Percentiles rank a stretch among this genome's conserved stretches.
These are phyloP conservation scores for Phytophthora nicotianae DNA, from an alignment of 352 stramenopile species.

Conservation along the genomic window DNA sequence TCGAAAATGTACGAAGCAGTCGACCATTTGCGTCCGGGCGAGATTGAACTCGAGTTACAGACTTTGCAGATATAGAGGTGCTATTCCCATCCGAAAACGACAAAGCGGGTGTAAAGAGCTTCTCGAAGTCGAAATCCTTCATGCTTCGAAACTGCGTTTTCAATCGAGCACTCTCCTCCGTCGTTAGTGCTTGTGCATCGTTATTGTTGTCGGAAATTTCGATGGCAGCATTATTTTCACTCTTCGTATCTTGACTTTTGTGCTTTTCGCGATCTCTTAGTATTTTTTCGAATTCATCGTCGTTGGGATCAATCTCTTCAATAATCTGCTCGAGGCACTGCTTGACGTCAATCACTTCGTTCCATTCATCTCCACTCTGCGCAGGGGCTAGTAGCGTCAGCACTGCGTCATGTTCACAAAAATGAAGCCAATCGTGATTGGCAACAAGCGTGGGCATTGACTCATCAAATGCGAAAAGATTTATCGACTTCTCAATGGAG, in stretches of 20 bases:
- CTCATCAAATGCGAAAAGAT: conserved; percentile 53
- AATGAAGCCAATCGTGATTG: conserved; percentile 53
- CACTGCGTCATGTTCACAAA: not conserved
- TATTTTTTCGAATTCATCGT: conserved; percentile 15
- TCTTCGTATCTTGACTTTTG: not conserved
- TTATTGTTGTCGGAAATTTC: not conserved
- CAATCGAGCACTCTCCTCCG: conserved; percentile 17
- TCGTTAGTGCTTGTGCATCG: conserved; percentile 5
- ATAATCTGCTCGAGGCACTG: conserved; percentile 33
- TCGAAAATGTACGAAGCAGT: conserved; percentile 34
- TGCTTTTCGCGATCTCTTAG: not conserved
- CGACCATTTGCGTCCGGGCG: conserved; percentile 18
- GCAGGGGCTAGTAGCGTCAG: conserved; percentile 27
- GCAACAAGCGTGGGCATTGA: conserved; percentile 34
- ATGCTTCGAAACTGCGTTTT: conserved; percentile 43
- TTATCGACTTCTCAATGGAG: conserved; percentile 39
- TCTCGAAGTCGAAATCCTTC: conserved; percentile 56
- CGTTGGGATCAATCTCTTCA: conserved; percentile 20
- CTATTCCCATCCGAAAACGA: conserved; percentile 12
- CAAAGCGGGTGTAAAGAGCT: conserved; percentile 49
- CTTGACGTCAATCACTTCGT: conserved; percentile 24
- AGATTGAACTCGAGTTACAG: conserved; percentile 1
- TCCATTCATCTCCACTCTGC: conserved; percentile 22
- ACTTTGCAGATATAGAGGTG: conserved; percentile 9
- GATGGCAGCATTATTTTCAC: conserved; percentile 6